Evolutionary conservation across 2,329 filamentous ascomycete genomes (phyloP).

Genomic region (Talaromyces sp.): DNA sequence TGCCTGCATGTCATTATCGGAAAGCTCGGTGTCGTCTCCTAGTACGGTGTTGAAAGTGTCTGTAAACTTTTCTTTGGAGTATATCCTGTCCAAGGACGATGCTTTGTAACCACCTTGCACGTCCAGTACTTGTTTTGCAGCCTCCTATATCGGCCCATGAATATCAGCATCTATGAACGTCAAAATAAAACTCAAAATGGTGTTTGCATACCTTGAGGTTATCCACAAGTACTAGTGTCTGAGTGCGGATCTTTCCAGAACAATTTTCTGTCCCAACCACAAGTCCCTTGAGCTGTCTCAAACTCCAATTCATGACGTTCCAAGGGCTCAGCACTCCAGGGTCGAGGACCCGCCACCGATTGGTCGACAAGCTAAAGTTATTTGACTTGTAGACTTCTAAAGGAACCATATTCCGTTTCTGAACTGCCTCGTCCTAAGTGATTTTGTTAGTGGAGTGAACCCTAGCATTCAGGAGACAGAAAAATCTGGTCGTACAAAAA

Average conservation of each 20-base stretch:
- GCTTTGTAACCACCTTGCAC: constrained; percentile 44
- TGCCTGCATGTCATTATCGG: constrained; percentile 64
- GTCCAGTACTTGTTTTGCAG: constrained; percentile 54
- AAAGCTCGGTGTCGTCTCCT: constrained; percentile 50
- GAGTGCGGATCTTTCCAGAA: constrained; percentile 35
- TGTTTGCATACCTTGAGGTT: constrained; percentile 54
- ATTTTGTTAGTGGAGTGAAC: not conserved
- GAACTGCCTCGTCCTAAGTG: constrained; percentile 63
- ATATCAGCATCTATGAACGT: constrained; percentile 18
- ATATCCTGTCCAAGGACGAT: constrained; percentile 62
- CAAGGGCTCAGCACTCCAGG: constrained; percentile 56
- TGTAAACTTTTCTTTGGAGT: constrained; percentile 63
- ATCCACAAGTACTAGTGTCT: constrained; percentile 48
- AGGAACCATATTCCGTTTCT: constrained; percentile 66
- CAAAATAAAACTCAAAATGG: not conserved
- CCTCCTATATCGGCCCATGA: constrained; percentile 36
- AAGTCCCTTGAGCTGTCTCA: constrained; percentile 62
- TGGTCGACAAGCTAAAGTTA: constrained; percentile 68
- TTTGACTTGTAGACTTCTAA: constrained; percentile 64
- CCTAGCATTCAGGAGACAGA: not conserved
- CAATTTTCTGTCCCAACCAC: constrained; percentile 47
- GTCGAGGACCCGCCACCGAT: constrained; percentile 57
- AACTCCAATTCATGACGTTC: constrained; percentile 70
- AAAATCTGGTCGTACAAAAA: constrained; percentile 52
- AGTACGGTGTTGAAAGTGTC: constrained; percentile 56